Evolutionary conservation across 1,284 basidiomycete species (phyloP).

Genomic region (Boletus sp.): DNA sequence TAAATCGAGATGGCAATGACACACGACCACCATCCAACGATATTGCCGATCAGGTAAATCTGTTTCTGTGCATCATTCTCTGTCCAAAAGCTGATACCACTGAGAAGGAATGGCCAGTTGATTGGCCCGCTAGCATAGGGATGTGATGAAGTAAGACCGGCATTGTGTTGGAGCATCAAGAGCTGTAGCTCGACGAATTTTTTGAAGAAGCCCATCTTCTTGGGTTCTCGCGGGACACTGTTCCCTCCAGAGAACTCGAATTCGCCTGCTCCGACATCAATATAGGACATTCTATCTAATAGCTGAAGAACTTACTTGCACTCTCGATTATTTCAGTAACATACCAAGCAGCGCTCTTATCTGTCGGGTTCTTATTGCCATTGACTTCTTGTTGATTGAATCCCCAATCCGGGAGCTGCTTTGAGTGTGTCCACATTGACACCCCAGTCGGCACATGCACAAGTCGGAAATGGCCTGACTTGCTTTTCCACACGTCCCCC

Average conservation of each 20-base stretch:
- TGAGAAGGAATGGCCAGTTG: slow-evolving; percentile 97
- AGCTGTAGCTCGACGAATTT: slow-evolving; percentile 95
- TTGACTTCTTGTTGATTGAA: slow-evolving; percentile 98
- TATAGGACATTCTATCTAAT: background rate
- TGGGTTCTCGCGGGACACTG: slow-evolving; percentile 65
- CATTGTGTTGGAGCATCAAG: slow-evolving; percentile 98
- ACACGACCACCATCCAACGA: slow-evolving; percentile 95
- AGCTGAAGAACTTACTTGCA: slow-evolving; percentile 55
- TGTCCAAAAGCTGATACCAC: slow-evolving; percentile 99
- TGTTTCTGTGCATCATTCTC: slow-evolving; percentile 83
- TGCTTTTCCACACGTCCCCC: slow-evolving; percentile 87
- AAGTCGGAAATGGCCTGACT: slow-evolving; percentile 88
- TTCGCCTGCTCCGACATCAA: slow-evolving; percentile 18
- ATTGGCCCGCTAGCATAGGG: slow-evolving; percentile 95
- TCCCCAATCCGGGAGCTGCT: slow-evolving; percentile 93
- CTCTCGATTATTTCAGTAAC: slow-evolving; percentile 82
- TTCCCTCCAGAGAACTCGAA: slow-evolving; percentile 22
- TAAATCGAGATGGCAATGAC: slow-evolving; percentile 86
- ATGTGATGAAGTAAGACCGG: slow-evolving; percentile 91
- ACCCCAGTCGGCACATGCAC: slow-evolving; percentile 91
- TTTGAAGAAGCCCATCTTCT: slow-evolving; percentile 88
- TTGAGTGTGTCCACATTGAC: slow-evolving; percentile 89
- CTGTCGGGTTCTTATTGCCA: slow-evolving; percentile 91
- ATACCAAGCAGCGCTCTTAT: slow-evolving; percentile 87
- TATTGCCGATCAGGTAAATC: slow-evolving; percentile 96